Evolutionary conservation across 2,329 filamentous ascomycete genomes (phyloP), one percentile per base, ranked within the genome.

Genomic region (Hymenoscyphus infarciens): DNA sequence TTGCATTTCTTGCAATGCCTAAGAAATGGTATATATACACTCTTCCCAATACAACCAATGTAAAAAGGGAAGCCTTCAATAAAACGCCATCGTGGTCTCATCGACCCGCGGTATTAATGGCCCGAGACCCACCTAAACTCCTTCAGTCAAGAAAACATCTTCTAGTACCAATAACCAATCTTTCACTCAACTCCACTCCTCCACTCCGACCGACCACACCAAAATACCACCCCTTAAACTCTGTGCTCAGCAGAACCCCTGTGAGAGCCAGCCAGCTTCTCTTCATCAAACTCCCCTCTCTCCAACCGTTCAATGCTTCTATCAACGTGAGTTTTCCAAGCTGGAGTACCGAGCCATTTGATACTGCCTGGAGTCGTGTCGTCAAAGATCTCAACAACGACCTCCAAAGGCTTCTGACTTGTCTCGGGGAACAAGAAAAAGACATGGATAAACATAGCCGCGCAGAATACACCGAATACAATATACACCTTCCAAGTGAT

Each of bases 371-470:
- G 67, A 1, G 69, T 73, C 15, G 57, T 83, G 49, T 70, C 69
- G 53, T 69, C 66, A 61, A 83, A 83, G 42, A 83, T 80, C 49
- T 74, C 73, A 57, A 81, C 79, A 1, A 82, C 78, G 65, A 84
- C 82, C 65, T 85, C 82, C 1, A 85, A 76, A 0, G 80, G 80
- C 75, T 83, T 83, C 59, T 81, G 80, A 27, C 78, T 77, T 0
- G 82, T 86, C 72, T 86, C 83, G 0, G 83, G 83, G 74, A 85
- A 86, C 57, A 80, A 68, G 67, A 86, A 84, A 71, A 81, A 80
- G 31, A 80, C 78, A 67, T 83, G 81, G 59, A 80, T 69, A 61
- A 81, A 80, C 74, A 81, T 81, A 42, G 73, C 67, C n/a, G 76
- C 75, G 67, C 80, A 81, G 72, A 83, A 82, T n/a, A 82, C 75